Base-by-base conservation (phyloP, 306 rosid species). In the Lotus japonicus region DNA sequence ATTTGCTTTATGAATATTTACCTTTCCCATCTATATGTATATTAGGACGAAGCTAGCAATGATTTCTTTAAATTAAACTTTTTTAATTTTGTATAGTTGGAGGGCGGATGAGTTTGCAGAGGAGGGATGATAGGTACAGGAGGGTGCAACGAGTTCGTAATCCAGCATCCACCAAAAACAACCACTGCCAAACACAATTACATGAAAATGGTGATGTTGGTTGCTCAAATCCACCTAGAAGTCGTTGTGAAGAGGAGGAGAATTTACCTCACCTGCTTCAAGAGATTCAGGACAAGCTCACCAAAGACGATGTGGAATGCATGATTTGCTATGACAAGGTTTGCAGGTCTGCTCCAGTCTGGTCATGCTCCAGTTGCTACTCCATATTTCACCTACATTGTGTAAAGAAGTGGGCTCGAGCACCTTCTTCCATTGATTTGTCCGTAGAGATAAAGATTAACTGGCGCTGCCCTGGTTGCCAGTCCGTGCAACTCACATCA, bases 401-500 rank as follows among this genome's bases (percentile, higher is more conserved):
- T 66, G 84, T 80, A 60, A 92, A 87, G 83, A 92, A 87, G 84
- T 92, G 96, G 98, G 96, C 92, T 5, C 83, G 90, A 11, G 98
- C 98, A 0, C 96, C 98, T 42, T 79, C 87, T 61, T 87, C 96
- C 3, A 63, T 77, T 4, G 91, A 26, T 26, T 26, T 26, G 2
- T 26, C 33, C 5, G 7, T 7, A 31, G 36, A 31, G 36, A 31
- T 85, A 23, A 33, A 7, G 3, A 57, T 82, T 51, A 85, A 86
- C 76, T 92, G 96, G 98, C 90, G 98, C 36, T 92, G 98, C 52
- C 98, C 96, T 38, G 98, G 98, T 59, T 92, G 98, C 72, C 98
- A 92, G 17, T 84, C 85, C 33, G 92, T 87, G 54, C 89, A 87
- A 65, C 92, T 87, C 63, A 82, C 83, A 8, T 74, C 88, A 0